Conservation (phyloP, 2,329 filamentous ascomycete genomes). For the Phoma sp. region DNA sequence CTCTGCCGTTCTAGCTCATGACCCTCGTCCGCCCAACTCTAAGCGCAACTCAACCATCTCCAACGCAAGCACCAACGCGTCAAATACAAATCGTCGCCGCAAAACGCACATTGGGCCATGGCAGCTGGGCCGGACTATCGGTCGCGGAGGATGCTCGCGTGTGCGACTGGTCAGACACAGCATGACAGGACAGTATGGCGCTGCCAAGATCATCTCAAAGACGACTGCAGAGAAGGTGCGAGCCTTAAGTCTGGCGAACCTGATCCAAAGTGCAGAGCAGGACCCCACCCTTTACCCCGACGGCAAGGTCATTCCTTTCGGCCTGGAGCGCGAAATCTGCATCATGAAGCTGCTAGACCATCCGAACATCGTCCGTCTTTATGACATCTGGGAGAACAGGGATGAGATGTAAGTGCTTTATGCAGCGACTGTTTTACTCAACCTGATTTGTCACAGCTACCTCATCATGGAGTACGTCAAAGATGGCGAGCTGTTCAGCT, state of each 20-base stretch:
- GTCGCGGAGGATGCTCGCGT: slow-evolving; percentile 86
- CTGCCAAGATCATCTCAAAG: slow-evolving; percentile 95
- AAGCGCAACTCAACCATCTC: slow-evolving; percentile 60
- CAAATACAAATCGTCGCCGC: slow-evolving; percentile 56
- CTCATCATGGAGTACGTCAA: slow-evolving; percentile 93
- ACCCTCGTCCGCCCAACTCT: slow-evolving; percentile 55
- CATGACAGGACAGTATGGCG: slow-evolving; percentile 78
- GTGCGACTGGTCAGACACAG: slow-evolving; percentile 85
- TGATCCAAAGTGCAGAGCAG: slow-evolving; percentile 75
- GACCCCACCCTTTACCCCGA: slow-evolving; percentile 60
- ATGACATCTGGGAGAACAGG: slow-evolving; percentile 97
- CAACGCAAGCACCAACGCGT: slow-evolving; percentile 62
- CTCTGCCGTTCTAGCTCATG: slow-evolving; percentile 58
- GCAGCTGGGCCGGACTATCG: slow-evolving; percentile 87
- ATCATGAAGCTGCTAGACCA: slow-evolving; percentile 97
- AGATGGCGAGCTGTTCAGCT: slow-evolving; percentile 83
- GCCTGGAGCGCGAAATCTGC: slow-evolving; percentile 92
- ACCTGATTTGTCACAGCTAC: slow-evolving; percentile 66
- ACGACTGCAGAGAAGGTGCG: slow-evolving; percentile 77
- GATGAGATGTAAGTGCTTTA: slow-evolving; percentile 78
- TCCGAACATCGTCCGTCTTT: slow-evolving; percentile 90
- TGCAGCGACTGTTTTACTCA: not conserved
- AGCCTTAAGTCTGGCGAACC: slow-evolving; percentile 81
- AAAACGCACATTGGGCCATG: slow-evolving; percentile 89
- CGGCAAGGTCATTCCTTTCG: slow-evolving; percentile 78